Percentiles rank a stretch among this genome's conserved stretches.
These are phyloP conservation scores for Paraglomus brasilianum DNA, from an alignment of 192 early-diverging fungal species.

Conservation along the genomic window DNA sequence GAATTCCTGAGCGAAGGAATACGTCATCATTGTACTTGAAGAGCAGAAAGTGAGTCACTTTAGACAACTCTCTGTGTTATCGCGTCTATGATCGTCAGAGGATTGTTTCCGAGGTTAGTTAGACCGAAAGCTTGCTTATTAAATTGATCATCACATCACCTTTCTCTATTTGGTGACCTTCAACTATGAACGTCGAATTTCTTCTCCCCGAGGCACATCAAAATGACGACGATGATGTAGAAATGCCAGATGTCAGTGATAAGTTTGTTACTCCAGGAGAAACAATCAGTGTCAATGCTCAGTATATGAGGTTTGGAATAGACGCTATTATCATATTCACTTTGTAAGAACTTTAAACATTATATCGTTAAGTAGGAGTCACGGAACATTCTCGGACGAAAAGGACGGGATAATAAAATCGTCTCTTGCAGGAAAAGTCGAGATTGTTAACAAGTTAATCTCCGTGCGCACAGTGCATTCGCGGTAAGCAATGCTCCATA, in stretches of 20 bases:
- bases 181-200: slow-evolving; percentile 23
- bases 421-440: slow-evolving; percentile 87
- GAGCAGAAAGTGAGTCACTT: too few relatives aligned
- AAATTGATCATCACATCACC: too few relatives aligned
- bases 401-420: slow-evolving; percentile 64
- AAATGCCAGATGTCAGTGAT: background rate
- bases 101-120: too few relatives aligned
- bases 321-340: background rate
- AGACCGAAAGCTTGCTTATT: too few relatives aligned
- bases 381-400: slow-evolving; percentile 82
- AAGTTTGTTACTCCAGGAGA: slow-evolving; percentile 76
- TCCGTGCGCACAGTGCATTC: slow-evolving; percentile 85
- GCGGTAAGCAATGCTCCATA: slow-evolving; percentile 44
- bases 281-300: slow-evolving; percentile 66
- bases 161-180: too few relatives aligned
- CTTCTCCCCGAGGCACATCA: background rate
- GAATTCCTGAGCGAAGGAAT: too few relatives aligned
- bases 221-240: slow-evolving; percentile 13
- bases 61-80: too few relatives aligned
- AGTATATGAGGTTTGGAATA: slow-evolving; percentile 66
- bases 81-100: too few relatives aligned
- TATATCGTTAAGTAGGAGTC: slow-evolving; percentile 56
- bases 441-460: slow-evolving; percentile 94
- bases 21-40: too few relatives aligned
- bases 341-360: background rate